Percentiles rank a stretch among this genome's conserved stretches.
Evolutionary conservation across 225 moss, liverwort and hornwort species (phyloP).

Genomic region (Climacium dendroides): DNA sequence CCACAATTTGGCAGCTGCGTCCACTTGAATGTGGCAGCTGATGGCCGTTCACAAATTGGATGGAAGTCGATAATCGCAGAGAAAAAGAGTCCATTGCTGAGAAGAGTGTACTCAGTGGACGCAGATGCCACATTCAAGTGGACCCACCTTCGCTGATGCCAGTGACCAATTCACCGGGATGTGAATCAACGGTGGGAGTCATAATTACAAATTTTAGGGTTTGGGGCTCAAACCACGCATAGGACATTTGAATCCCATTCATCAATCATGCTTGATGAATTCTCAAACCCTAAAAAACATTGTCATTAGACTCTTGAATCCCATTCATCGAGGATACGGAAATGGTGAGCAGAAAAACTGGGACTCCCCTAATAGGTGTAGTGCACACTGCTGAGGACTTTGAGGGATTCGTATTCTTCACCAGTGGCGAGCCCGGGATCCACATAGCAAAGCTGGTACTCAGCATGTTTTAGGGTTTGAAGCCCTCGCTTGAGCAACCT

Average conservation of each 20-base stretch:
- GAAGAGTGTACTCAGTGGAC: background rate
- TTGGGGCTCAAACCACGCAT: background rate
- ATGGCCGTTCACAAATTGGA: background rate
- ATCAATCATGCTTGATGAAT: background rate
- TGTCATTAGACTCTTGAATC: background rate
- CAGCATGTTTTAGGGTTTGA: slow-evolving; percentile 47
- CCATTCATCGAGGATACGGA: background rate
- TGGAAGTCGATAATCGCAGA: background rate
- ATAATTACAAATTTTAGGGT: background rate
- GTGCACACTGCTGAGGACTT: slow-evolving; percentile 60
- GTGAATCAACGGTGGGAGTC: background rate
- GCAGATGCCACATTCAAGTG: too few species aligned
- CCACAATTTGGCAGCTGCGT: background rate
- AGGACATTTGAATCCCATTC: background rate
- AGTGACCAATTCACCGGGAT: background rate
- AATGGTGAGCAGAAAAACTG: background rate
- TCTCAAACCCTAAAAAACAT: background rate
- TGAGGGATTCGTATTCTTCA: slow-evolving; percentile 56
- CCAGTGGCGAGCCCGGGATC: slow-evolving; percentile 48
- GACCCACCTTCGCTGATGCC: background rate
- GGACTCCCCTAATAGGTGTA: slow-evolving; percentile 25
- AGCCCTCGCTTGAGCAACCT: slow-evolving; percentile 42
- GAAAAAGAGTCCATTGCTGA: background rate
- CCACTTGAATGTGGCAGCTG: background rate
- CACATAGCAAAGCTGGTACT: slow-evolving; percentile 75